A percentile compares a stretch with the other conserved stretches of the same genome.
These are phyloP conservation scores for Blastobotrys serpentis DNA, from an alignment of 1,139 yeast species.

Conservation along the genomic window DNA sequence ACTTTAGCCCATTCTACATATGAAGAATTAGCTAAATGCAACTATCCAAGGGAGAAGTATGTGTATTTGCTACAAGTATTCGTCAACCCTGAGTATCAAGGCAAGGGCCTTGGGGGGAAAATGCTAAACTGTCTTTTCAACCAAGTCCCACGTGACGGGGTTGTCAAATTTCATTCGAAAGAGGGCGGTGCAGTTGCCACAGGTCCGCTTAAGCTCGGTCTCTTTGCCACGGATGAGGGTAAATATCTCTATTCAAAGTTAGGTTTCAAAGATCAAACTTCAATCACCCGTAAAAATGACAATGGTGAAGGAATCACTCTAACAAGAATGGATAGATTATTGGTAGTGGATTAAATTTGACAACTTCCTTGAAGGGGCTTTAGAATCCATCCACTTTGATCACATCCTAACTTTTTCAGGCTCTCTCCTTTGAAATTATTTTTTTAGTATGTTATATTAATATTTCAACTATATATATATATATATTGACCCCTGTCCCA, in stretches of 20 bases:
- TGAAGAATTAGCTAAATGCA: neutral
- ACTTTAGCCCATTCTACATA: neutral
- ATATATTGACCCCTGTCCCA: no score
- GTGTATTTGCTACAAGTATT: neutral
- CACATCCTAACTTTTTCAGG: no score
- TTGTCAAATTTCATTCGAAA: neutral
- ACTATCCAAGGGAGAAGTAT: neutral
- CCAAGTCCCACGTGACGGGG: neutral
- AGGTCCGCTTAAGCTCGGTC: neutral
- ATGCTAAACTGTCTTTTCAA: neutral
- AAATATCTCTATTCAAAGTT: neutral
- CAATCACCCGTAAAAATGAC: neutral
- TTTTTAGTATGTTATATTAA: no score
- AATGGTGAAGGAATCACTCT: neutral
- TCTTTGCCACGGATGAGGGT: constrained; percentile 3
- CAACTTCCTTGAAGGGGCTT: no score
- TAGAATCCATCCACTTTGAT: no score
- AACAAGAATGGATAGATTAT: constrained; percentile 6
- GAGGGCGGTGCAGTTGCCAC: neutral
- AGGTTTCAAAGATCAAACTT: neutral
- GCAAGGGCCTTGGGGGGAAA: neutral
- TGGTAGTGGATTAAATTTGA: neutral
- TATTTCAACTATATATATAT: no score
- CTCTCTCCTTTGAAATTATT: no score
- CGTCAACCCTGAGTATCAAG: constrained; percentile 5